phyloP scores from a whole-genome alignment of 192 early-diverging fungal genomes.

The Coemansia sp. region DNA sequence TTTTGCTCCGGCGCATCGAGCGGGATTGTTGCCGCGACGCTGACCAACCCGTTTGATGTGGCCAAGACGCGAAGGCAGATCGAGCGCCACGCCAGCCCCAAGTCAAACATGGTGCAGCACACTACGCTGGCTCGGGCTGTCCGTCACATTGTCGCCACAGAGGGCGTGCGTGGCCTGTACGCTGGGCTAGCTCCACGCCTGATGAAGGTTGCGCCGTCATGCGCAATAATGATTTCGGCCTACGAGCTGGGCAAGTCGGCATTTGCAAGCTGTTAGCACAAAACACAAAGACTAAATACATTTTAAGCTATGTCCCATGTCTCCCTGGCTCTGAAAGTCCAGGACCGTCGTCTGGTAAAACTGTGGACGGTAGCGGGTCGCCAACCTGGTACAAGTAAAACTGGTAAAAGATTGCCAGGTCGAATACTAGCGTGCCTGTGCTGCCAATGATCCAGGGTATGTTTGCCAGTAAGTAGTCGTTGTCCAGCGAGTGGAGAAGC shows the following conservation, averaged over 20 bases:
- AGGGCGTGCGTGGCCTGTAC: conserved; percentile 34
- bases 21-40: conserved; percentile 80
- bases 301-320: too few relatives aligned
- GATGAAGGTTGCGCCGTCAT: conserved; percentile 84
- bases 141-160: conserved; percentile 36
- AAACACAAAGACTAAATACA: too few relatives aligned
- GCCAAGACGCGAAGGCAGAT: conserved; percentile 90
- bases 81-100: conserved; percentile 26
- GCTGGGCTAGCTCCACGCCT: conserved; percentile 70
- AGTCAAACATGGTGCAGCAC: conserved; percentile 18
- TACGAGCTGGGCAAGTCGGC: conserved; percentile 69
- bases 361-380: neutral
- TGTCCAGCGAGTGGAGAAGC: conserved; percentile 62
- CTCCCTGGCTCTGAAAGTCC: too few relatives aligned
- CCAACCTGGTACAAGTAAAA: conserved; percentile 54
- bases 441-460: conserved; percentile 62
- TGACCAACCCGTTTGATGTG: conserved; percentile 96
- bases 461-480: conserved; percentile 21
- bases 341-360: too few relatives aligned
- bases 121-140: conserved; percentile 17
- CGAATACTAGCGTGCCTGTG: conserved; percentile 65
- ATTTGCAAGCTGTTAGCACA: too few relatives aligned
- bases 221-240: conserved; percentile 95
- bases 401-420: conserved; percentile 67
- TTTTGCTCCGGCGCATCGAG: conserved; percentile 84